Conservation (phyloP, 805 yeast genomes). For the Suhomyces sp. region DNA sequence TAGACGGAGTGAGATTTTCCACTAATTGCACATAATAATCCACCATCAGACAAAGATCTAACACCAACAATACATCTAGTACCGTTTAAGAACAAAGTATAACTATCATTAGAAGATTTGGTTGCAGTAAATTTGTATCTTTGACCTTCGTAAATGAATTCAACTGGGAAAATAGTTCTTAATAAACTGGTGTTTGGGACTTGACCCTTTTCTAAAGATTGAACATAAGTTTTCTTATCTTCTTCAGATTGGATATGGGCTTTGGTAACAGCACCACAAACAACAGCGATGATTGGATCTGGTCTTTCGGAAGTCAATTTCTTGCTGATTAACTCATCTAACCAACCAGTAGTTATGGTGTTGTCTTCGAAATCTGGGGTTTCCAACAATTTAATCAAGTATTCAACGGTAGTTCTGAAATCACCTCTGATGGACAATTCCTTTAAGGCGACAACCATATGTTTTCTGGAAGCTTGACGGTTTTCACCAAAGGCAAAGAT, state of each 20-base stretch:
- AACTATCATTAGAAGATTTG: slow-evolving; percentile 79
- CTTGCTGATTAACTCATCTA: slow-evolving; percentile 91
- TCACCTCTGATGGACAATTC: slow-evolving; percentile 98
- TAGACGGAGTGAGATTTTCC: slow-evolving; percentile 94
- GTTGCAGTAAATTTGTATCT: slow-evolving; percentile 96
- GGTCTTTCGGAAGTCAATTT: slow-evolving; percentile 97
- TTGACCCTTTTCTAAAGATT: slow-evolving; percentile 91
- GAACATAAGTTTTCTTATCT: slow-evolving; percentile 64
- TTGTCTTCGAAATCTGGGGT: slow-evolving; percentile 96
- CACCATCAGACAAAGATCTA: slow-evolving; percentile 91
- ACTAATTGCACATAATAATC: slow-evolving; percentile 79
- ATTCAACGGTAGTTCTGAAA: slow-evolving; percentile 96
- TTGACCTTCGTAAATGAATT: slow-evolving; percentile 91
- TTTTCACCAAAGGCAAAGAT: slow-evolving; percentile 98
- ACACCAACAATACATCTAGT: slow-evolving; percentile 86
- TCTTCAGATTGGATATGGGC: slow-evolving; percentile 80
- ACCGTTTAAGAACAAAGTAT: slow-evolving; percentile 91
- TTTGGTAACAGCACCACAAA: slow-evolving; percentile 97
- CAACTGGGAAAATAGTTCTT: slow-evolving; percentile 88
- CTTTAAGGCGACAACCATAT: slow-evolving; percentile 97
- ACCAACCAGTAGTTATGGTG: slow-evolving; percentile 98
- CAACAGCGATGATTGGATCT: slow-evolving; percentile 82
- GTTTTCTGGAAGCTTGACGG: slow-evolving; percentile 96
- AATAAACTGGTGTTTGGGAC: slow-evolving; percentile 80
- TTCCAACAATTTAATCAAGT: slow-evolving; percentile 89